Base-by-base conservation (phyloP, 2,329 filamentous ascomycete genomes). In the Biscogniauxia sp. region DNA sequence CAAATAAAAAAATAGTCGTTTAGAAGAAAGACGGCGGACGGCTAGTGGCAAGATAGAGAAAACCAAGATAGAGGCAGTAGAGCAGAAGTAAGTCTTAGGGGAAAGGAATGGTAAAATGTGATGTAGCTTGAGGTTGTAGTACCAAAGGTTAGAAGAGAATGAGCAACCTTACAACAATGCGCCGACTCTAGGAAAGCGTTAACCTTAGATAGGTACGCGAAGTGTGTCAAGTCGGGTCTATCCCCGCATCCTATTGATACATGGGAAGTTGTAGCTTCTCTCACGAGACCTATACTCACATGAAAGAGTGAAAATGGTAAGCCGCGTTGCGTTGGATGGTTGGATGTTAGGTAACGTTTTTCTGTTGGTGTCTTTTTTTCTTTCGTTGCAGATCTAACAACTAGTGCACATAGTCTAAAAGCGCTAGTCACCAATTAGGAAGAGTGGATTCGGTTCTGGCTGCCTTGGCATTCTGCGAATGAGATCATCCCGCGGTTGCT, bases 401-500 rank as follows among this genome's bases (percentile, higher is more conserved):
- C 7, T 32, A 23, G 7, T 32, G 11, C 2, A n/a, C n/a, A n/a
- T n/a, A n/a, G 15, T 9, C 37, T 45, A 45, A 45, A 45, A 17
- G 37, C 37, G 37, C 37, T 45, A 45, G 37, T 45, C 37, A n/a
- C 37, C 37, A 45, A 45, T 45, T 45, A n/a, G 37, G 37, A 45
- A 45, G 32, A 37, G 37, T 45, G 37, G 51, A 23, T 53, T 26
- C 19, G 9, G 23, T 45, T 23, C 50, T 37, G 54, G 53, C 51
- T 20, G 52, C 51, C 61, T 63, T 63, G 59, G 62, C 52, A 45
- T 32, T 60, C 53, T 56, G 53, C 58, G 51, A 62, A 63, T 67
- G 65, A 65, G 62, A 61, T 65, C 63, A 65, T 65, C 65, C 61
- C 60, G 55, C 54, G 56, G 54, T 55, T 37, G 41, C 53, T 55